phyloP scores from a whole-genome alignment of 805 yeast species.

The Ogataea henricii region DNA sequence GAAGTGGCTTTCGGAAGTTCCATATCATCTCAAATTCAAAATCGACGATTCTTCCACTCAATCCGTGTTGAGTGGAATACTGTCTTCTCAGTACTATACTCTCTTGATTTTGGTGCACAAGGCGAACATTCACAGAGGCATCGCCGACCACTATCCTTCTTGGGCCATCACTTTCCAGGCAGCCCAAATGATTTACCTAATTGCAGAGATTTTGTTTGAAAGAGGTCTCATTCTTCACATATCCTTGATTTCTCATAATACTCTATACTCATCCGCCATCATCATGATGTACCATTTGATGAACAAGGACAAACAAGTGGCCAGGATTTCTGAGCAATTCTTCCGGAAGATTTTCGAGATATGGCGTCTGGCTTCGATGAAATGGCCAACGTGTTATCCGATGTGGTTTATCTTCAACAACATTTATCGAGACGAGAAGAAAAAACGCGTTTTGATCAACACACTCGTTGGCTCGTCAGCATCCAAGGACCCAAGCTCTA shows the following conservation, averaged over 20 bases:
- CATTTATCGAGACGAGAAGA: slow-evolving; percentile 36
- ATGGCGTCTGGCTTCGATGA: slow-evolving; percentile 44
- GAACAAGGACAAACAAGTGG: slow-evolving; percentile 29
- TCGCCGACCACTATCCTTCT: slow-evolving; percentile 46
- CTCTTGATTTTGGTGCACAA: slow-evolving; percentile 72
- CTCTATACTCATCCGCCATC: slow-evolving; percentile 60
- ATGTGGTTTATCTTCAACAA: slow-evolving; percentile 54
- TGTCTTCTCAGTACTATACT: slow-evolving; percentile 72
- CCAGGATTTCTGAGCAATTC: slow-evolving; percentile 28
- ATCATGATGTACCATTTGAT: slow-evolving; percentile 68
- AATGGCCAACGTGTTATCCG: slow-evolving; percentile 56
- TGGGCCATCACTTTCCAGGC: slow-evolving; percentile 85
- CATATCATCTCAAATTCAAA: slow-evolving; percentile 62
- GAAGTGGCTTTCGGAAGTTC: slow-evolving; percentile 70
- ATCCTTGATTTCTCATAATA: slow-evolving; percentile 42
- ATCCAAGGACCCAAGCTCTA: neutral
- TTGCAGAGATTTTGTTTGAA: slow-evolving; percentile 55
- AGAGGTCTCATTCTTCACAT: slow-evolving; percentile 48
- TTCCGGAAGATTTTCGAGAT: slow-evolving; percentile 31
- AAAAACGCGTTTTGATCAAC: slow-evolving; percentile 15
- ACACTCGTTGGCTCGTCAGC: slow-evolving; percentile 11
- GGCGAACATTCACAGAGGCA: slow-evolving; percentile 55
- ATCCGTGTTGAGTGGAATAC: slow-evolving; percentile 55
- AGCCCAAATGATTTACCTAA: slow-evolving; percentile 70
- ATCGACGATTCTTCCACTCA: slow-evolving; percentile 55